Base-by-base conservation (phyloP, 2,329 filamentous ascomycete genomes). In the Curvularia spicifera region DNA sequence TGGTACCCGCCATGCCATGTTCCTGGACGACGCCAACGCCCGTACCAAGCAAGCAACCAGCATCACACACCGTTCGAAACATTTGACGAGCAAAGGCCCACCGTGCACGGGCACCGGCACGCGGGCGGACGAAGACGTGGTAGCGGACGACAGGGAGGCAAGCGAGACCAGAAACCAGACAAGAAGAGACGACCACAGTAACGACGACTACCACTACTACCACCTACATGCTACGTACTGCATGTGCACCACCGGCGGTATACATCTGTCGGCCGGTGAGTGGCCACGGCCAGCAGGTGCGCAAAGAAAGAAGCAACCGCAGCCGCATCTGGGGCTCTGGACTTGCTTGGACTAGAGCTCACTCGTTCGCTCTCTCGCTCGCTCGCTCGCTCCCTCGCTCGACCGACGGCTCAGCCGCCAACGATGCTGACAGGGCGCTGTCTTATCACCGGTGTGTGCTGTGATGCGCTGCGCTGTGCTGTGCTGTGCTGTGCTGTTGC, bases 331-430 rank as follows among this genome's bases (percentile, higher is more conserved):
- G 24, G 39, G 47, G 44, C 33, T 57, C 35, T 37, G 13, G 29
- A 31, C 33, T n/a, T 5, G 33, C 12, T n/a, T 15, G 12, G 33
- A 15, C 12, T 35, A 35, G 33, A 35, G 33, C 33, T 12, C 29
- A 31, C 29, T 31, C 4, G 29, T 31, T 31, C 10, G 10, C 29
- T 31, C 28, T 3, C 22, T 24, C 22, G 22, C 22, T 24, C 22
- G 22, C 22, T 24, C 22, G 3, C 29, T 31, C 29, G 29, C 33
- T 35, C 33, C 13, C 33, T 35, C 33, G 33, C 12, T 5, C 29
- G 29, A 10, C 33, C 33, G 35, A 8, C 62, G 61, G 64, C 67
- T 70, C 67, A 66, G 66, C 67, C 63, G 65, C 60, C 44, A 12
- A 15, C 62, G 59, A n/a, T 64, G 66, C 66, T 68, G 65, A 69